Conservation (phyloP, 106 monocot species). For the Ottelia alismoides region DNA sequence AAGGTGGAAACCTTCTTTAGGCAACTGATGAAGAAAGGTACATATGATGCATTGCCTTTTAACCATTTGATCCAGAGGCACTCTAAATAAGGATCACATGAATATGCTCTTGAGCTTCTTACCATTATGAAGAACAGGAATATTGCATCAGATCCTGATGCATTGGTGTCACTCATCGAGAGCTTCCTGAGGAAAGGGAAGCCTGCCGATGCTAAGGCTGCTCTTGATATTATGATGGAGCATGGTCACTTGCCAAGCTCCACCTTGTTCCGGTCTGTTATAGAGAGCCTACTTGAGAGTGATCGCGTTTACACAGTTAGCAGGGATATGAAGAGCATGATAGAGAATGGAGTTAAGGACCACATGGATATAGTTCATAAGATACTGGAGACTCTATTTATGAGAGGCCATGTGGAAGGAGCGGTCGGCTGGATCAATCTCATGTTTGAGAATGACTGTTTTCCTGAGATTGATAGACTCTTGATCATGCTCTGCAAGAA, state of each 20-base stretch:
- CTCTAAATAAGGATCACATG: conserved; percentile 51
- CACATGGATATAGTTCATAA: conserved; percentile 67
- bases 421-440: conserved; percentile 74
- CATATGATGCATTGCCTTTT: conserved; percentile 60
- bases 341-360: conserved; percentile 84
- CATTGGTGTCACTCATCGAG: conserved; percentile 40
- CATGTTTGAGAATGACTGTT: conserved; percentile 36
- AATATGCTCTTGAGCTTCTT: conserved; percentile 57
- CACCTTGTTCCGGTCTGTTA: conserved; percentile 59
- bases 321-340: conserved; percentile 87
- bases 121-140: conserved; percentile 60
- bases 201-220: conserved; percentile 63
- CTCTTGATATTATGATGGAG: conserved; percentile 80
- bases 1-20: conserved; percentile 83
- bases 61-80: conserved; percentile 75
- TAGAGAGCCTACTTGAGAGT: conserved; percentile 58
- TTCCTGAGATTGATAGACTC: conserved; percentile 47
- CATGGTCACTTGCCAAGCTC: conserved; percentile 61
- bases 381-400: conserved; percentile 69
- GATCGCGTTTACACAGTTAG: conserved; percentile 84
- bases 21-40: conserved; percentile 92
- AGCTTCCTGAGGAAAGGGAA: conserved; percentile 82
- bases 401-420: conserved; percentile 88
- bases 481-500: conserved; percentile 44
- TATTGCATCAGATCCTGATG: conserved; percentile 42